A percentile compares a stretch with the other conserved stretches of the same genome.
These are phyloP conservation scores for Boletus pseudo-olivaceus DNA, from an alignment of 768 basidiomycete species.

Conservation along the genomic window DNA sequence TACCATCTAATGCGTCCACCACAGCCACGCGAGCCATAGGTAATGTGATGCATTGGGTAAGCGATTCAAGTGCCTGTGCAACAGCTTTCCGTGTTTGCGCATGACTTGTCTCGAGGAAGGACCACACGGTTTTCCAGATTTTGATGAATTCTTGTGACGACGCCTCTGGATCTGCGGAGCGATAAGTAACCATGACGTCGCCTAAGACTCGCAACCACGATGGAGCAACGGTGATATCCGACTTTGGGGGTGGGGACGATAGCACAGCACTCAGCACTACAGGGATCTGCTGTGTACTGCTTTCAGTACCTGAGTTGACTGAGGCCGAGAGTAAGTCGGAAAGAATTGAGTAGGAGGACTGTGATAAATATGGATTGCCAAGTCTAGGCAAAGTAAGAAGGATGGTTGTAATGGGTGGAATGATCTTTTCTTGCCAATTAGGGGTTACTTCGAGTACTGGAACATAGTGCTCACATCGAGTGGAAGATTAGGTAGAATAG, in stretches of 20 bases:
- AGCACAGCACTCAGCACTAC: constrained; percentile 66
- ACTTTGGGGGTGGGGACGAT: constrained; percentile 63
- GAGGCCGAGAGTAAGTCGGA: constrained; percentile 70
- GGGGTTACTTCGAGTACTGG: constrained; percentile 3
- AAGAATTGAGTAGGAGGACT: constrained; percentile 82
- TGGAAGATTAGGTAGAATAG: constrained; percentile 57
- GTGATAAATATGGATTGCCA: constrained; percentile 85
- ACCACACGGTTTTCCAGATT: constrained; percentile 75
- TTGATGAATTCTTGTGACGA: constrained; percentile 53
- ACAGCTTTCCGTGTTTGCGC: constrained; percentile 57
- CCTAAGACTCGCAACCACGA: constrained; percentile 81
- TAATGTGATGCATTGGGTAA: constrained; percentile 70
- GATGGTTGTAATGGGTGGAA: constrained; percentile 63
- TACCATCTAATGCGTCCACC: constrained; percentile 41
- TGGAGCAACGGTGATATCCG: constrained; percentile 63
- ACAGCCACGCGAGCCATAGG: constrained; percentile 54
- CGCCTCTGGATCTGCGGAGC: constrained; percentile 43
- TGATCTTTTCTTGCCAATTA: constrained; percentile 47
- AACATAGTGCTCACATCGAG: constrained; percentile 53
- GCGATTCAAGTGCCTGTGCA: constrained; percentile 56
- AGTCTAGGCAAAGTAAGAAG: constrained; percentile 83
- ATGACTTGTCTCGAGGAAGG: constrained; percentile 72
- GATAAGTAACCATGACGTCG: constrained; percentile 65
- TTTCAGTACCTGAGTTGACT: constrained; percentile 46
- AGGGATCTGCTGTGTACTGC: constrained; percentile 50